Evolutionary conservation across 2,329 filamentous ascomycete genomes (phyloP).

Genomic region (Cercospora sp.): DNA sequence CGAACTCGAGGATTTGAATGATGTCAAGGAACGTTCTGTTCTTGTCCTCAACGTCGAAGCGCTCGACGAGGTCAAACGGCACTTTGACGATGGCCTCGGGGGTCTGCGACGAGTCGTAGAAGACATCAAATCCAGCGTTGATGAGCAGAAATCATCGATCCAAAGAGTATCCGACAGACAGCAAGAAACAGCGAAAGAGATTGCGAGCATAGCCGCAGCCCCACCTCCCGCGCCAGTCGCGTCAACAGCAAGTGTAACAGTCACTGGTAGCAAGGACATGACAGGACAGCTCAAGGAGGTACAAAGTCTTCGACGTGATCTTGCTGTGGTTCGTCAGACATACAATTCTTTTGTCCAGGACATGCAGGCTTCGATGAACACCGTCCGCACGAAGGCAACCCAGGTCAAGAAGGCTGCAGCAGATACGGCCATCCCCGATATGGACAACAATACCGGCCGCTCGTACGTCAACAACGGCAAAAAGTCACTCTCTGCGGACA

Average conservation of each 20-base stretch:
- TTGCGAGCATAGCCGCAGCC: constrained; percentile 65
- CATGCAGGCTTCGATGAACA: constrained; percentile 82
- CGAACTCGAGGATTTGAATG: constrained; percentile 87
- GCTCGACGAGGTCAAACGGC: constrained; percentile 92
- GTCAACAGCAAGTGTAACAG: constrained; percentile 35
- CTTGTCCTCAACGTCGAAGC: constrained; percentile 92
- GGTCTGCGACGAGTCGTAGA: constrained; percentile 81
- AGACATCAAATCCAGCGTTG: constrained; percentile 77
- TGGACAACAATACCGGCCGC: constrained; percentile 77
- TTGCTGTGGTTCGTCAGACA: constrained; percentile 88
- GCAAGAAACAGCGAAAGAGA: constrained; percentile 83
- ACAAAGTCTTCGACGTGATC: constrained; percentile 78
- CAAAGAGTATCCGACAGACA: constrained; percentile 88
- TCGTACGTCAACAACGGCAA: constrained; percentile 83
- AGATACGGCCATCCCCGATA: constrained; percentile 68
- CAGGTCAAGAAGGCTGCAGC: constrained; percentile 75
- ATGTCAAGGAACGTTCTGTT: constrained; percentile 93
- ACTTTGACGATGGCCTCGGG: constrained; percentile 89
- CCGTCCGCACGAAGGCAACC: constrained; percentile 76
- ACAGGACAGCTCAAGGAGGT: constrained; percentile 72
- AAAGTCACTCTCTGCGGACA: constrained; percentile 82
- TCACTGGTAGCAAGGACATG: constrained; percentile 41
- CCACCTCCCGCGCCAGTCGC: constrained; percentile 42
- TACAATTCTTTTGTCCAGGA: constrained; percentile 90
- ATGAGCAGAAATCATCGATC: constrained; percentile 78